Conservation (phyloP, 2,329 filamentous ascomycete genomes). For the Phoma sp. region DNA sequence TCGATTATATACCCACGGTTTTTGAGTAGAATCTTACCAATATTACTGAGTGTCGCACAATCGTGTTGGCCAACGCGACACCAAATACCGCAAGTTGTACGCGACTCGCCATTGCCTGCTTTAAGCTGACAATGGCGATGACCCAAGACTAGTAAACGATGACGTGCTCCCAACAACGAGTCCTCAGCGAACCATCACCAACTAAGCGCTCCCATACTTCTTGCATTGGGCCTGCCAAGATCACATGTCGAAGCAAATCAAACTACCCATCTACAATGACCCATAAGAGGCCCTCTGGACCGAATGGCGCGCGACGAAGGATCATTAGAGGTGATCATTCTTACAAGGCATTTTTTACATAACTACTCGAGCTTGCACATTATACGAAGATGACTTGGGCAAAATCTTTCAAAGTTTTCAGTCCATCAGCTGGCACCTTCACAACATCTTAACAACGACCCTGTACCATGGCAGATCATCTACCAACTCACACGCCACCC, state of each 20-base stretch:
- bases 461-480: not conserved
- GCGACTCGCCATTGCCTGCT: not conserved
- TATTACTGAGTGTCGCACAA: slow-evolving; percentile 10
- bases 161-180: slow-evolving; percentile 7
- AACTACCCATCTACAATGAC: not conserved
- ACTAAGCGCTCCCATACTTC: not conserved
- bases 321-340: no score
- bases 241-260: not conserved
- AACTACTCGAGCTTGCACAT: not conserved
- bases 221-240: not conserved
- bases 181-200: not conserved
- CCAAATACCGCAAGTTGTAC: not conserved
- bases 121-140: slow-evolving; percentile 2
- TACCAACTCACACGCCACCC: not conserved
- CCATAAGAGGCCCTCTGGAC: not conserved
- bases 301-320: not conserved
- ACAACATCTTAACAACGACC: not conserved
- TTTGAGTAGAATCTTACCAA: slow-evolving; percentile 6
- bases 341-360: not conserved
- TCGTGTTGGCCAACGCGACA: not conserved
- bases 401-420: no score
- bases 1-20: slow-evolving; percentile 20
- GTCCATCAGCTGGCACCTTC: no score
- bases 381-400: no score
- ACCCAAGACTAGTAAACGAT: slow-evolving; percentile 5